A percentile compares a stretch with the other conserved stretches of the same genome.
Conservation (phyloP, 176 grass and related monocot species). For the Ampelocalamus luodianensis region DNA sequence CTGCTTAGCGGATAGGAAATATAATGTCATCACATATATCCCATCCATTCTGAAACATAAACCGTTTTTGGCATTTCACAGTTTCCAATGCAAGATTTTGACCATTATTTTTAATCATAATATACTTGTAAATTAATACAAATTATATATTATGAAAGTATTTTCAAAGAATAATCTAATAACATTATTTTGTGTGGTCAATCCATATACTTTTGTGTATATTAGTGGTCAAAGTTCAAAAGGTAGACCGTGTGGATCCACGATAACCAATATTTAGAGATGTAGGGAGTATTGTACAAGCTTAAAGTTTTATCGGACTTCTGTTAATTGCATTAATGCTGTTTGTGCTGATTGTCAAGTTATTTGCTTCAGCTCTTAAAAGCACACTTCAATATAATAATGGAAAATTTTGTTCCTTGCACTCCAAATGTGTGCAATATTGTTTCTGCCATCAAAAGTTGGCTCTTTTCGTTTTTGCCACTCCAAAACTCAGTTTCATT, state of each 20-base stretch:
- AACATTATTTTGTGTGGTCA: not conserved
- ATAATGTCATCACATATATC: not conserved
- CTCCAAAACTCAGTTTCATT: not conserved
- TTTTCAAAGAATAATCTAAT: not conserved
- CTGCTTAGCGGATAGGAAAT: not conserved
- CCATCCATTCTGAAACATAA: not conserved
- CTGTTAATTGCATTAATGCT: conserved; percentile 2
- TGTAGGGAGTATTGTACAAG: not conserved
- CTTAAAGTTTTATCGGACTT: not conserved
- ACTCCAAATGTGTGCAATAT: not conserved
- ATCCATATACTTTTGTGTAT: not conserved
- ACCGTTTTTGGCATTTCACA: not conserved
- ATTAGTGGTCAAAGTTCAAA: not conserved
- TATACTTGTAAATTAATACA: not conserved
- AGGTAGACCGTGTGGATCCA: not conserved
- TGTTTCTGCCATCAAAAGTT: not conserved
- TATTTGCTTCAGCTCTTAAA: not conserved
- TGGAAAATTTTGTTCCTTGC: not conserved
- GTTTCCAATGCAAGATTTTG: not conserved
- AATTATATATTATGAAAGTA: not conserved
- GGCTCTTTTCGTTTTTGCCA: not conserved
- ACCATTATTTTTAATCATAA: not conserved
- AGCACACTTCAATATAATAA: not conserved
- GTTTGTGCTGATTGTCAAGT: not conserved
- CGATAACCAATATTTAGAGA: not conserved